Percentiles rank a stretch among this genome's conserved stretches.
Conservation (phyloP, 441 rosid genomes). For the Corymbia calophylla region DNA sequence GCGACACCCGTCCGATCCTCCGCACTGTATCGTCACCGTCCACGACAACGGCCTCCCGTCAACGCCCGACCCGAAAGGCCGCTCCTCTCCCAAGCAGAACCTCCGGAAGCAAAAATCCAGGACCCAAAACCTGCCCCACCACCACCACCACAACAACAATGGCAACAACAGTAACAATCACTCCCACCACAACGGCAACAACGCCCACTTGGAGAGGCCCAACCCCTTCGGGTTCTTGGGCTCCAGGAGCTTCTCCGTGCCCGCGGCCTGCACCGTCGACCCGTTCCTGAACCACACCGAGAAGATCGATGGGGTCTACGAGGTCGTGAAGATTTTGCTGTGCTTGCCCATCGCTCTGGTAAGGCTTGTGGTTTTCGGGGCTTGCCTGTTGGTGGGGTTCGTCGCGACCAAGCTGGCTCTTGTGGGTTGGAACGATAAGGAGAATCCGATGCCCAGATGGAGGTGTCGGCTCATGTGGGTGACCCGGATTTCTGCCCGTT, state of each 20-base stretch:
- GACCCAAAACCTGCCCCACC: not conserved
- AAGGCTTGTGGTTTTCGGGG: conserved; percentile 64
- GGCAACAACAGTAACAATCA: not conserved
- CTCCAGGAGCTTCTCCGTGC: conserved; percentile 34
- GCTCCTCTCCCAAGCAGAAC: not conserved
- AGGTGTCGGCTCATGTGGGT: conserved; percentile 83
- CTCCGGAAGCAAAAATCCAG: not conserved
- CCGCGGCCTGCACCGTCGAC: conserved; percentile 42
- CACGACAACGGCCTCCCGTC: conserved; percentile 8
- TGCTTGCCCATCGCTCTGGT: conserved; percentile 62
- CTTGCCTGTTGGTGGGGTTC: conserved; percentile 53
- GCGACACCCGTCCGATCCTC: conserved; percentile 24
- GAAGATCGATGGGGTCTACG: conserved; percentile 53
- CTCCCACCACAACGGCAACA: not conserved
- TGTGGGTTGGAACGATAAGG: conserved; percentile 76
- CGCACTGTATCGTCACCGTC: conserved; percentile 41
- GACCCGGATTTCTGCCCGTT: conserved; percentile 66
- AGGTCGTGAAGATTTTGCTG: conserved; percentile 53
- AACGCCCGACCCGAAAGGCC: not conserved
- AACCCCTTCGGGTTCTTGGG: conserved; percentile 56
- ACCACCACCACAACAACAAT: not conserved
- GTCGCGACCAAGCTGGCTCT: conserved; percentile 68
- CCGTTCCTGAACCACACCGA: conserved; percentile 73
- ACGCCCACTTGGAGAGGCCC: not conserved
- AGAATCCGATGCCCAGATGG: conserved; percentile 87